Evolutionary conservation across 352 stramenopile genomes (phyloP).

Genomic region (Thraustochytrium sp.): DNA sequence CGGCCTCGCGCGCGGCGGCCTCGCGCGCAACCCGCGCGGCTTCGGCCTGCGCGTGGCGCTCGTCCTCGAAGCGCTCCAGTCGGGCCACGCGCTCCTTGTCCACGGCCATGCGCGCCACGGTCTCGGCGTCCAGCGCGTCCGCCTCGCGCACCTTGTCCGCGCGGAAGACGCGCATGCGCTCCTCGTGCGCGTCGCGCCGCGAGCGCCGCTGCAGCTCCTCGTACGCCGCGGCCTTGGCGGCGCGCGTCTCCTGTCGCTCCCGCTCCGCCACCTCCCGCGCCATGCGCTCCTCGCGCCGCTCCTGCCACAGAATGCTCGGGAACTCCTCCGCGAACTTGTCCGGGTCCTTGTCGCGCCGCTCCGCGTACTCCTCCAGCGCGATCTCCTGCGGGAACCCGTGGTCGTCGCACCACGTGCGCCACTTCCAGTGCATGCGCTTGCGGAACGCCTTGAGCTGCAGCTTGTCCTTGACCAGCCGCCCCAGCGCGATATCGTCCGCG

Average conservation of each 20-base stretch:
- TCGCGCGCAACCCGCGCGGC: background rate
- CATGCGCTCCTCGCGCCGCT: background rate
- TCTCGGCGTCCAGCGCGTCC: background rate
- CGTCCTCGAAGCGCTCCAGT: background rate
- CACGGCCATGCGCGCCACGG: background rate
- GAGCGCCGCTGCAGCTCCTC: background rate
- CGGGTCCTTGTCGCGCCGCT: background rate
- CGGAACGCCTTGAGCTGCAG: conserved; percentile 28
- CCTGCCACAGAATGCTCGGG: conserved; percentile 37
- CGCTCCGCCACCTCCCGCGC: background rate
- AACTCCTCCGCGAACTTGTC: conserved; percentile 31
- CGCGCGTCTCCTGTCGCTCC: background rate
- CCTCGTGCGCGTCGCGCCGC: background rate
- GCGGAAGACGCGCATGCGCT: background rate
- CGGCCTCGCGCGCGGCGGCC: background rate
- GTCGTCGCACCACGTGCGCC: background rate
- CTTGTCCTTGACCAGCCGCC: background rate
- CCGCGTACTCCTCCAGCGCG: conserved; percentile 20
- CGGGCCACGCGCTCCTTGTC: background rate
- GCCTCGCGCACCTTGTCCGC: background rate
- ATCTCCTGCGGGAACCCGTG: conserved; percentile 40
- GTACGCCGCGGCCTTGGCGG: background rate
- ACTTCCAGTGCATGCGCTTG: conserved; percentile 37
- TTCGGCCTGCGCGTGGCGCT: background rate
- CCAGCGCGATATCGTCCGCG: background rate